These are phyloP conservation scores for Coprinopsis marcescibilis DNA, from an alignment of 768 basidiomycete species.

Conservation along the genomic window DNA sequence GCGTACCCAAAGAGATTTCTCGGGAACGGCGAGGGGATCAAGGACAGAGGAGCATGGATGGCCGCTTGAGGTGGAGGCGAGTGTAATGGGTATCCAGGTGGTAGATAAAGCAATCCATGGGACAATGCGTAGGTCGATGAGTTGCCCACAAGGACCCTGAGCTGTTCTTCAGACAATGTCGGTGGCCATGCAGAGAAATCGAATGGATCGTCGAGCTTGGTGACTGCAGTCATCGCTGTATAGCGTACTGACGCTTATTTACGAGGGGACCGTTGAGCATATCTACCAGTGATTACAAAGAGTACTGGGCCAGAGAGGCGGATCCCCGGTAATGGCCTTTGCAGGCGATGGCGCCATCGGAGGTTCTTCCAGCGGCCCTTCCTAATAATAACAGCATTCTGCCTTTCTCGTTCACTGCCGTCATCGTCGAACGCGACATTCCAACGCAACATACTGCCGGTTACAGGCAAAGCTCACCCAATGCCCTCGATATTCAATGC, in stretches of 20 bases:
- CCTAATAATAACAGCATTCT: too few species aligned
- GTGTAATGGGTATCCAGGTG: constrained; percentile 39
- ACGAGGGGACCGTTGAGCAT: constrained; percentile 1
- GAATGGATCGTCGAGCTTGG: constrained; percentile 24
- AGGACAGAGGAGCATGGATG: constrained; percentile 85
- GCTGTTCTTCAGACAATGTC: constrained; percentile 47
- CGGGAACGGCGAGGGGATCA: constrained; percentile 87
- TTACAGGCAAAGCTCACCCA: too few species aligned
- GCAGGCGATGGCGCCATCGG: constrained; percentile 17
- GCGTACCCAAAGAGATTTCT: constrained; percentile 63
- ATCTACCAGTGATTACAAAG: constrained; percentile 12
- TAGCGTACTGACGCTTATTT: not conserved
- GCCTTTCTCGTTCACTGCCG: too few species aligned
- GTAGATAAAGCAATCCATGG: constrained; percentile 81
- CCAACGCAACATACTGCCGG: too few species aligned
- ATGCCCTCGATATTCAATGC: too few species aligned
- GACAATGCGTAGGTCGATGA: constrained; percentile 83
- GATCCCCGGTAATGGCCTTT: too few species aligned
- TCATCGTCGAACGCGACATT: too few species aligned
- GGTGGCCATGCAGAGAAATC: constrained; percentile 74
- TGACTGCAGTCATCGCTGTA: constrained; percentile 2
- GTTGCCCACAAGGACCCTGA: constrained; percentile 51
- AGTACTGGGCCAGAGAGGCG: not conserved
- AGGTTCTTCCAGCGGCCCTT: too few species aligned
- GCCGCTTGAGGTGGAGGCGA: constrained; percentile 56